Conservation (phyloP, 75 land plant genomes). For the Pinus tabuliformis region DNA sequence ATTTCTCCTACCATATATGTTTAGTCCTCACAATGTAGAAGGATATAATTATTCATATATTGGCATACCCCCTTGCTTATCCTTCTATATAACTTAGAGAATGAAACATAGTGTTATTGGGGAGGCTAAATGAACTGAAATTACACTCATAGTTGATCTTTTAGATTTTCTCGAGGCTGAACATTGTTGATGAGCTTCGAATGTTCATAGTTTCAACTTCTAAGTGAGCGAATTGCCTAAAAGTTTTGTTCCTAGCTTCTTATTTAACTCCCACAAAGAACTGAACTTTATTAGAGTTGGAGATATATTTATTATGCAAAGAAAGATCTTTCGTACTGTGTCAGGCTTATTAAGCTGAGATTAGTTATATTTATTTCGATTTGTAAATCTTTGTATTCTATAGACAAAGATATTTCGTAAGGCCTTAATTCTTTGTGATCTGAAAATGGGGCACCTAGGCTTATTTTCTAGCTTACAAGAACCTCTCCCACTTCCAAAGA, state of each 20-base stretch:
- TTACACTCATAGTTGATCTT: neutral
- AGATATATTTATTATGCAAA: no score
- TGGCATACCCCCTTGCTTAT: neutral
- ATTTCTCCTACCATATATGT: neutral
- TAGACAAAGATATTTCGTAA: no score
- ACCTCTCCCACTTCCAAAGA: no score
- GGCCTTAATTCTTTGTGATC: no score
- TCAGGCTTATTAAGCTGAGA: no score
- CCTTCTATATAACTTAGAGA: neutral
- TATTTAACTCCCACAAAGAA: no score
- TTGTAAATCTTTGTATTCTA: neutral
- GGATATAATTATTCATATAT: neutral
- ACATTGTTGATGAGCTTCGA: neutral
- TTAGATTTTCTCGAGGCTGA: neutral
- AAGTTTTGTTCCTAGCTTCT: no score
- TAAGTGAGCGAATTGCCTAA: neutral
- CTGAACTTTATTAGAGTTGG: no score
- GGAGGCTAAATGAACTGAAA: neutral
- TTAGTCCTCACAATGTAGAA: neutral
- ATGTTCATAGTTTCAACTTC: neutral
- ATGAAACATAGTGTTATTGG: neutral
- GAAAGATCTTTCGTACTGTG: no score
- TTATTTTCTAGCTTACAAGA: no score
- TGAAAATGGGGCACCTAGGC: no score
- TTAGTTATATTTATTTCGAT: no score